phyloP scores from a whole-genome alignment of 257 asterid species.

The Solanum chmielewskii region DNA sequence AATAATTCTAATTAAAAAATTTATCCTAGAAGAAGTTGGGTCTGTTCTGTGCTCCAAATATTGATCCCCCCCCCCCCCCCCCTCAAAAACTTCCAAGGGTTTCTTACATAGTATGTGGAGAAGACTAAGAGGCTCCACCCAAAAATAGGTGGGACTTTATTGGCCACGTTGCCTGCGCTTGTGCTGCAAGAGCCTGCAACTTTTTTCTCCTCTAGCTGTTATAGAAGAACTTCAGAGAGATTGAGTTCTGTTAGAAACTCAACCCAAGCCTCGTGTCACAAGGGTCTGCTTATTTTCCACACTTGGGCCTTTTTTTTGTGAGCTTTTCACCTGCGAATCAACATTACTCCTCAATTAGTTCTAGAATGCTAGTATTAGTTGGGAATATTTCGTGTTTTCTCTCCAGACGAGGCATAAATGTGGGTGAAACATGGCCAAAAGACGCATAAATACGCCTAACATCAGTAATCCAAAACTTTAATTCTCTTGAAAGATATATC shows the following conservation, averaged over 20 bases:
- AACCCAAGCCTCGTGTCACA: not conserved
- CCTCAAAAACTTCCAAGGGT: not conserved
- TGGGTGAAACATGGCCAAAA: not conserved
- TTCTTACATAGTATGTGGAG: not conserved
- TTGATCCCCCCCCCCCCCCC: not conserved
- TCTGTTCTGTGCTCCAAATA: not conserved
- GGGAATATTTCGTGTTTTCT: not conserved
- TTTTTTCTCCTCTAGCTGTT: not conserved
- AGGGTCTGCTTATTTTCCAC: not conserved
- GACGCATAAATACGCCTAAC: not conserved
- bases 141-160: not conserved
- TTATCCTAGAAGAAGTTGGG: not conserved
- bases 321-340: not conserved
- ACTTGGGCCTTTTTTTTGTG: not conserved
- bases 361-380: not conserved
- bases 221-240: not conserved
- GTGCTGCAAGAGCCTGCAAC: not conserved
- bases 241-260: not conserved
- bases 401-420: not conserved
- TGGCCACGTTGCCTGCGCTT: not conserved
- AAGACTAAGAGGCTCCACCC: not conserved
- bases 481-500: not conserved
- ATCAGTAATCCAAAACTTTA: not conserved
- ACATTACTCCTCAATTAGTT: not conserved
- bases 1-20: not conserved